These are phyloP conservation scores for Alternaria infectoria DNA, from an alignment of 2,329 filamentous ascomycete genomes.

Conservation along the genomic window DNA sequence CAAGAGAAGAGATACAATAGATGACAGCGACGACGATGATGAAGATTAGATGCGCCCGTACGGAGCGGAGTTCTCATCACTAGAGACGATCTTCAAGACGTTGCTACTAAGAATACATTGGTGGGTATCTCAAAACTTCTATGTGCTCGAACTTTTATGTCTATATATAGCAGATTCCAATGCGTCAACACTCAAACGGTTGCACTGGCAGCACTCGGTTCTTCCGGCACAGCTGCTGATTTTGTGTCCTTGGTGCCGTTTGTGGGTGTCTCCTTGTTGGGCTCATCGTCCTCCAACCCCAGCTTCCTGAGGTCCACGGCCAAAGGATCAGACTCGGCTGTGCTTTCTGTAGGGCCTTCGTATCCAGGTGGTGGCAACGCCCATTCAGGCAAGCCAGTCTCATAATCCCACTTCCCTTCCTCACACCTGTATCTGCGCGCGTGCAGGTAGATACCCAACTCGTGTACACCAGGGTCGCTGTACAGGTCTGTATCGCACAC, in stretches of 20 bases:
- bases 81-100: rapidly evolving
- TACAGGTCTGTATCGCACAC: slow-evolving; percentile 88
- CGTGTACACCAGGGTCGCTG: slow-evolving; percentile 87
- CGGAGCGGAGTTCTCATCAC: background rate
- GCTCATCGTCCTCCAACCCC: slow-evolving; percentile 36
- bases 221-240: background rate
- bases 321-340: slow-evolving; percentile 55
- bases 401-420: slow-evolving; percentile 84
- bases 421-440: slow-evolving; percentile 87
- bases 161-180: background rate
- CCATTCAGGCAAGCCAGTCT: slow-evolving; percentile 84
- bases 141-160: background rate
- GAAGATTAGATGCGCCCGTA: background rate
- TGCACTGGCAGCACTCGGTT: background rate
- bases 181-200: background rate
- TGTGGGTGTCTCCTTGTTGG: background rate
- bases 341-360: slow-evolving; percentile 73
- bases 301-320: slow-evolving; percentile 53
- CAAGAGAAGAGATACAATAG: background rate
- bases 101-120: slow-evolving; percentile 3
- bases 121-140: slow-evolving; percentile 11
- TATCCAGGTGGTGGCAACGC: slow-evolving; percentile 78
- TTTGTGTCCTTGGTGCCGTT: background rate
- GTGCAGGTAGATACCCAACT: slow-evolving; percentile 92
- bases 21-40: background rate